Evolutionary conservation across 2,329 filamentous ascomycete species (phyloP), one percentile per base, ranked within the genome.

Genomic region (Cadophora sp.): DNA sequence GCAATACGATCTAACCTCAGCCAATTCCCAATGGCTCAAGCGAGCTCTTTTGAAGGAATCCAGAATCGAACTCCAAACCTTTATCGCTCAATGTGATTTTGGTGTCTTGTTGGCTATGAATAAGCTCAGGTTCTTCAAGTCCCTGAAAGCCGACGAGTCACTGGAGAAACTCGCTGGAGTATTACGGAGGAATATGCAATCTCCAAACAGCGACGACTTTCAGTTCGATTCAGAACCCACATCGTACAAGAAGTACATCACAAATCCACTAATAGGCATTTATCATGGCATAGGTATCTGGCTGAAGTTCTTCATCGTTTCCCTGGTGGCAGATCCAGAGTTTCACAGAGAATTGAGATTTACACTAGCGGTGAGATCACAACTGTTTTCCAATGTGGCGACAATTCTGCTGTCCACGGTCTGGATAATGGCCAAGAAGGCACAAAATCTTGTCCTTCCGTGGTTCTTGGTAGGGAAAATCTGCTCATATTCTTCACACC

Each of bases 301-400:
- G 74, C 62, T 82, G 41, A 82, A 82, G 61, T 81, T 82, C 71
- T 77, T 82, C 61, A 75, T 79, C 36, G 74, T 82, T 22, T 77
- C 81, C 7, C 74, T 79, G 9, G 80, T 81, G 67, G 81, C 80
- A 13, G 81, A 82, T 68, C 78, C 79, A 0, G 81, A 82, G 68
- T 82, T 80, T 62, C 80, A 82, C 68, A 74, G 81, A 60, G 81
- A 82, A 70, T 66, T 82, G 27, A 77, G 80, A 56, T 80, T 78
- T 65, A 77, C 81, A 33, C 77, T 83, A 48, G 74, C 75, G 45
- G 65, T 70, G 11, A 79, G 79, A 16, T 59, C 30, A 76, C 79
- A 43, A 36, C 14, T 67, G 68, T 1, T 59, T 80, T 78, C 7
- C 76, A 77, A 55, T 7, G 22, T 79, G 80, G 8, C 71, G 74